These are phyloP conservation scores for Lentinula detonsa DNA, from an alignment of 768 basidiomycete species.

Conservation along the genomic window DNA sequence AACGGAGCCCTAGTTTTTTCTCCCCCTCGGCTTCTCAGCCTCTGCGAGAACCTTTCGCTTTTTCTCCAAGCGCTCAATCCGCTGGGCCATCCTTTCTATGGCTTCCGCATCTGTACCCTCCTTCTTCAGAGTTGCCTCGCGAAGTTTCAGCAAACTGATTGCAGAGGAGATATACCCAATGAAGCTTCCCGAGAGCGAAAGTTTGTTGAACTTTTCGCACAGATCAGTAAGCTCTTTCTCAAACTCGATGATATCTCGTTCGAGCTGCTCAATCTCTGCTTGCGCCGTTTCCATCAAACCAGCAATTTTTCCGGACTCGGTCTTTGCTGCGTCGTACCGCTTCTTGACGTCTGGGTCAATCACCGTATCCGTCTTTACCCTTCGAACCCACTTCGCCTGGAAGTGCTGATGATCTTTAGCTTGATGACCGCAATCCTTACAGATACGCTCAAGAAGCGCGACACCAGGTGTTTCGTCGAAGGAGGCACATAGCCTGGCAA, in stretches of 20 bases:
- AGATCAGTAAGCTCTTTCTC: slow-evolving; percentile 6
- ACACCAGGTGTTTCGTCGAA: background rate
- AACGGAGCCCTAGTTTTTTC: background rate
- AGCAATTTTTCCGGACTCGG: background rate
- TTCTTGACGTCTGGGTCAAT: slow-evolving; percentile 12
- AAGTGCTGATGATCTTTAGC: slow-evolving; percentile 11
- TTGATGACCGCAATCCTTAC: slow-evolving; percentile 8
- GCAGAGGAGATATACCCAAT: slow-evolving; percentile 7
- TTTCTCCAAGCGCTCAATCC: slow-evolving; percentile 8
- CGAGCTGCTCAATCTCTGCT: slow-evolving; percentile 1
- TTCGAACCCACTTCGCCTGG: slow-evolving; percentile 9
- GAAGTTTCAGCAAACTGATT: slow-evolving; percentile 7
- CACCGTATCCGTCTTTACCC: slow-evolving; percentile 6
- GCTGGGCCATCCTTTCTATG: slow-evolving; percentile 4
- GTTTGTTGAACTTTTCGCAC: slow-evolving; percentile 8
- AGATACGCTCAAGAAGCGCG: background rate
- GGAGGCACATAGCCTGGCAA: slow-evolving; percentile 3
- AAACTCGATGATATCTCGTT: background rate
- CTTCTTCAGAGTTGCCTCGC: slow-evolving; percentile 5
- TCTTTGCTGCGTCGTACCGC: slow-evolving; percentile 8
- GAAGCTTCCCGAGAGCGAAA: slow-evolving; percentile 12
- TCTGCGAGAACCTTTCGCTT: slow-evolving; percentile 1
- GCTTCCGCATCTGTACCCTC: slow-evolving; percentile 4
- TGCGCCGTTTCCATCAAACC: slow-evolving; percentile 1
- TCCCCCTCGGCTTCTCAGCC: background rate